Evolutionary conservation across 1,284 basidiomycete species (phyloP), one percentile per base, ranked within the genome.

Genomic region (Inonotus obliquus): DNA sequence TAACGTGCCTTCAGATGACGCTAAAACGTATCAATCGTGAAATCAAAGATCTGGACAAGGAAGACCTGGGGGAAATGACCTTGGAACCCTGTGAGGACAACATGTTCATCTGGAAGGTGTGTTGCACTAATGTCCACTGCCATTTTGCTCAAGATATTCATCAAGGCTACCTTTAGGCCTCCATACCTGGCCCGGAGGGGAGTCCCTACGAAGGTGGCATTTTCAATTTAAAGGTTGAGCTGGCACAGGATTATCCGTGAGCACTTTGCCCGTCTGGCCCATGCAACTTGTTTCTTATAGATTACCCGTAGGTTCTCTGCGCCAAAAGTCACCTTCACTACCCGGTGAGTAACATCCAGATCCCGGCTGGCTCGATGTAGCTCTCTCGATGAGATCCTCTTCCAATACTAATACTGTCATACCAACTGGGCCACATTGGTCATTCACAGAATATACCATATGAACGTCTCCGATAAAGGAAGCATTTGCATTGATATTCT

Each of bases 21-120:
- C 72, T 91, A 66, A 95, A 94, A 75, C 86, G 94, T 54, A 95
- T 96, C 64, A 86, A 92, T 67, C 87, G 90, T 66, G 94, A 96
- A 77, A 87, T 96, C 45, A 81, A 84, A 4, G 92, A 95, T 74
- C 75, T 92, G 23, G 81, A 87, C 76, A 91, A 91, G 71, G 93
- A 94, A 71, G 89, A 95, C 69, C 77, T 94, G 44, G 93, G 91
- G 2, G 72, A 76, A 25, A 94, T 95, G 66, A 81, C 79, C 0
- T 81, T 95, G 23, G 77, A 79, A 27, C 92, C 92, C 2, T 78
- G 81, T 39, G 84, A 71, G 39, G 73, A 76, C 47, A 76, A 75
- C 54, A 76, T 85, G 27, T 81, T 82, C 67, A 69, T 75, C 27
- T 86, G 84, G 84, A 75, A 71, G 25, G 60, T 52, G 9, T 14